Percentiles rank a stretch among this genome's conserved stretches.
phyloP scores from a whole-genome alignment of 2,329 filamentous ascomycete species.

The Paracorniculantispora psalliotae region DNA sequence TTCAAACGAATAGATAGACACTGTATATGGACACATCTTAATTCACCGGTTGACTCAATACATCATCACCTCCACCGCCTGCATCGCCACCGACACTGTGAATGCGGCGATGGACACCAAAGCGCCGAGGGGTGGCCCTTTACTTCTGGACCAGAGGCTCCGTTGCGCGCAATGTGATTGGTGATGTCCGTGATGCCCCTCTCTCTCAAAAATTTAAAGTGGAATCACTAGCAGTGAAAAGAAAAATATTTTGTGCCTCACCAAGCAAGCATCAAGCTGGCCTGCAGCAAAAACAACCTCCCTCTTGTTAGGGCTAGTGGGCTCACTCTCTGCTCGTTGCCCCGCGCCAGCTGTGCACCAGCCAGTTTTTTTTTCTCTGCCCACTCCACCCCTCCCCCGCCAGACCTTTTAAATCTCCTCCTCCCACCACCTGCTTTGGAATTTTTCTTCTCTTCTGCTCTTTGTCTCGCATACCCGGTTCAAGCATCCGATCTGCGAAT shows the following conservation, averaged over 20 bases:
- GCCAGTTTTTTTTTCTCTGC: slow-evolving; percentile 15
- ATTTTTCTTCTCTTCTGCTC: slow-evolving; percentile 35
- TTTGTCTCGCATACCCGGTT: slow-evolving; percentile 42
- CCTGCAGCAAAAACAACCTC: not conserved
- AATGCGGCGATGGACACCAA: slow-evolving; percentile 10
- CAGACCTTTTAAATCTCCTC: slow-evolving; percentile 34
- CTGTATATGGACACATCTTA: too few relatives aligned
- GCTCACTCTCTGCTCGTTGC: slow-evolving; percentile 21
- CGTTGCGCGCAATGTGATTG: not conserved
- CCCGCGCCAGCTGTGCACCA: slow-evolving; percentile 29
- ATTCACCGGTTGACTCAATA: slow-evolving; percentile 3
- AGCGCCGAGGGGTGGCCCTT: not conserved
- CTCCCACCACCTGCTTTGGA: slow-evolving; percentile 32
- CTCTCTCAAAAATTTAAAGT: slow-evolving; percentile 2
- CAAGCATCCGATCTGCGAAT: slow-evolving; percentile 41
- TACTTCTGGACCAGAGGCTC: not conserved
- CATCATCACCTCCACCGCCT: not conserved
- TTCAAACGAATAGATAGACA: too few relatives aligned
- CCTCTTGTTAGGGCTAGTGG: slow-evolving; percentile 10
- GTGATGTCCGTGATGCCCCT: too few relatives aligned
- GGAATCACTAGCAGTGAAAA: not conserved
- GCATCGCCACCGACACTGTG: not conserved
- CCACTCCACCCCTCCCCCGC: slow-evolving; percentile 24
- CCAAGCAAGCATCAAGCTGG: too few relatives aligned
- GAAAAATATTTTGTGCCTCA: slow-evolving; percentile 7